Base-by-base conservation (phyloP, 768 basidiomycete species). In the Myochromella boudieri region DNA sequence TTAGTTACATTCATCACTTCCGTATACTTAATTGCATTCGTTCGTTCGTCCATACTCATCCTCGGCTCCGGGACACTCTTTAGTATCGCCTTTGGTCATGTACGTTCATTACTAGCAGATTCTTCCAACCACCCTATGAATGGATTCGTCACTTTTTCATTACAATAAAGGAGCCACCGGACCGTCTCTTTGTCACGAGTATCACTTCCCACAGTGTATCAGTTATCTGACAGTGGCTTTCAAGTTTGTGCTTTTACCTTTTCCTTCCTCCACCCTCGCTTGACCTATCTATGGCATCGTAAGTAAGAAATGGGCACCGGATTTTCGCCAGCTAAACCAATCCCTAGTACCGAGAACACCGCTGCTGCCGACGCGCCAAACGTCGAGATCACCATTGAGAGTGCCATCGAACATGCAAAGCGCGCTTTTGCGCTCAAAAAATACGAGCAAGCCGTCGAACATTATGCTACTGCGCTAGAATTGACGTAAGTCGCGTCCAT, bases 341-440 rank as follows among this genome's bases (percentile, higher is more conserved):
- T 6, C 4, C 48, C 41, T 43, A 52, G 53, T 11, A 44, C 39
- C 10, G 34, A 48, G 29, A 45, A 49, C n/a, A 43, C 36, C 21
- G 10, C 49, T 10, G 36, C 50, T 26, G 31, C 44, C 21, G 54
- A 57, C 55, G 49, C 53, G 39, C 14, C 59, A 22, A 55, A 49
- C 18, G 37, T 59, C 18, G 66, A 71, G 39, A 54, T 62, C 41
- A 68, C 70, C 14, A 55, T 86, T 46, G 82, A 85, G 56, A 77
- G 68, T 37, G 72, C 77, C 8, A 70, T 92, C 45, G 89, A 90
- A 60, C 85, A 82, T 51, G 91, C 85, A 1, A 88, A 87, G 74
- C 88, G 90, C 72, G 90, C 91, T 1, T 90, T 91, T 66, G 91
- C 92, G 22, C 80, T 94, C 60, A 80, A 76, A 62, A 89, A 91